Evolutionary conservation across 1,284 basidiomycete species (phyloP).

Genomic region (Apiotrichum gamsii): DNA sequence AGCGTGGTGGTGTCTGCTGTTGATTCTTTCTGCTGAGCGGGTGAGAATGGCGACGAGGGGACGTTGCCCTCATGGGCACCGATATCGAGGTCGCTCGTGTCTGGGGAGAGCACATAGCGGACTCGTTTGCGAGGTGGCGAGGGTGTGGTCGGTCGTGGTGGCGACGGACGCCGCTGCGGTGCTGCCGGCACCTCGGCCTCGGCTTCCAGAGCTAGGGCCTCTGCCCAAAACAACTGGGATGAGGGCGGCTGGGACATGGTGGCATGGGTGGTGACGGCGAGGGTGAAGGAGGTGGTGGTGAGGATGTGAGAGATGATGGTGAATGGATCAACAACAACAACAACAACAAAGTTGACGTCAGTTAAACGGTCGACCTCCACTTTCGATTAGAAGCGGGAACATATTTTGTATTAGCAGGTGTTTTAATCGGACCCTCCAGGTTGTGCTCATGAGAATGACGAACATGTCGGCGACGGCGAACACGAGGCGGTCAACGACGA

Average conservation of each 20-base stretch:
- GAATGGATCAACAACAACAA: background rate
- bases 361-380: no score
- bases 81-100: background rate
- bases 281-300: background rate
- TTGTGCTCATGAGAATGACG: no score
- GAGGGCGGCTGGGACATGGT: slow-evolving; percentile 5
- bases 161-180: background rate
- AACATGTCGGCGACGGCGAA: no score
- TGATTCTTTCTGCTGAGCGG: background rate
- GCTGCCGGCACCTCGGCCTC: background rate
- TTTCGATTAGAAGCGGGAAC: no score
- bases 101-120: background rate
- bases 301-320: background rate
- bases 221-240: slow-evolving; percentile 9
- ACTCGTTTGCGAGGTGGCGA: background rate
- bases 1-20: background rate
- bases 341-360: background rate
- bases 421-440: no score
- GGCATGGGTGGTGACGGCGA: background rate
- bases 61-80: background rate
- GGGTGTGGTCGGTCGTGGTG: background rate
- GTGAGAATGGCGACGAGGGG: background rate
- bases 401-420: no score
- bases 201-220: no score
- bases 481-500: no score